These are phyloP conservation scores for Apiotrichum laibachii DNA, from an alignment of 1,284 basidiomycete genomes.

Conservation along the genomic window DNA sequence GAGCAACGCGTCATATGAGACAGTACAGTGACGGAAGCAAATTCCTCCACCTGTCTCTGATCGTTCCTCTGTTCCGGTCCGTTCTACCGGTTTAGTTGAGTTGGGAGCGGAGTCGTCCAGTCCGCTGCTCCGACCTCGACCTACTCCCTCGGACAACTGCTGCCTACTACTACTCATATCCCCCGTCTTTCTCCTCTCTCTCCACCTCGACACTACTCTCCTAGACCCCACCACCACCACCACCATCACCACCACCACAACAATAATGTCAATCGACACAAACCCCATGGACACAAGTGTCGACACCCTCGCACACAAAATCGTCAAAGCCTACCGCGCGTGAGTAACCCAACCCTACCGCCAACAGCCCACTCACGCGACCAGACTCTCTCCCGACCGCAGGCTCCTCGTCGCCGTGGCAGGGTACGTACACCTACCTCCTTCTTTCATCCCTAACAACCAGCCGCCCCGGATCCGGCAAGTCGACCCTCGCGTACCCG, in stretches of 20 bases:
- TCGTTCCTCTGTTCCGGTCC: not conserved
- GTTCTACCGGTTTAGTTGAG: too few relatives aligned
- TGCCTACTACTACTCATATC: too few relatives aligned
- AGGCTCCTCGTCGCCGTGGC: slow-evolving; percentile 65
- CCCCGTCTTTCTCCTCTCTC: not conserved
- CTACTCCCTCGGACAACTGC: too few relatives aligned
- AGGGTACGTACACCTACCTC: slow-evolving; percentile 23
- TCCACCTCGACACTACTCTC: not conserved
- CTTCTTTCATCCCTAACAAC: not conserved
- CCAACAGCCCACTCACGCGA: slow-evolving; percentile 5
- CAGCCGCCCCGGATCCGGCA: slow-evolving; percentile 54
- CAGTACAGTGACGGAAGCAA: too few relatives aligned
- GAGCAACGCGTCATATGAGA: too few relatives aligned
- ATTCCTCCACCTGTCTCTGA: not conserved
- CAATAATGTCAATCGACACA: slow-evolving; percentile 2
- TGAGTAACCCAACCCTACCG: not conserved
- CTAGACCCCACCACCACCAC: not conserved
- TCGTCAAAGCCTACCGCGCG: slow-evolving; percentile 13
- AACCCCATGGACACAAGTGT: slow-evolving; percentile 14
- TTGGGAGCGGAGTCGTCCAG: too few relatives aligned
- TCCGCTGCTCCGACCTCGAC: too few relatives aligned
- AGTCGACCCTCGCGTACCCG: slow-evolving; percentile 53
- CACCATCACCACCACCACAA: not conserved
- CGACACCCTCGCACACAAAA: slow-evolving; percentile 20
- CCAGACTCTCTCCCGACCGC: slow-evolving; percentile 54